Percentiles rank a stretch among this genome's conserved stretches.
Conservation (phyloP, 148 eudicot genomes). For the Rhododendron kiyosumense region DNA sequence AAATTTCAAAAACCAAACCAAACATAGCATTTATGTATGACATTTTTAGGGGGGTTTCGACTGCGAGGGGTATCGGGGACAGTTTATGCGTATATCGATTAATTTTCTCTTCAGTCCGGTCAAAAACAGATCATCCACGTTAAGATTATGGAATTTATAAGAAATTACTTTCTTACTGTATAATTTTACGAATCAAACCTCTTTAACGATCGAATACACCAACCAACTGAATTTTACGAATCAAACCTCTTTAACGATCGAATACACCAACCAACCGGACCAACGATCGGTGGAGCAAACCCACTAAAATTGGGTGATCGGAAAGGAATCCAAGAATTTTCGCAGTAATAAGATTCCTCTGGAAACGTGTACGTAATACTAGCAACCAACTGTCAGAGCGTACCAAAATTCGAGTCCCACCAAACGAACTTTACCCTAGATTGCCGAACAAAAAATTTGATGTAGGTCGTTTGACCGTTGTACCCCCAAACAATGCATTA, state of each 20-base stretch:
- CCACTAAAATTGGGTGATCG: not conserved
- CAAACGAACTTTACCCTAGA: not conserved
- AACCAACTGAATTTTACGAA: no score
- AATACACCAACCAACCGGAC: no score
- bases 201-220: no score
- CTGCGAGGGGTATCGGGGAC: no score
- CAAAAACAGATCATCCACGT: accelerated
- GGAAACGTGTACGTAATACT: not conserved
- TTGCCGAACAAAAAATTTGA: not conserved
- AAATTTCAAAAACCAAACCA: no score
- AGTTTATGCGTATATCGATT: no score
- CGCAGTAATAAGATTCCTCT: not conserved
- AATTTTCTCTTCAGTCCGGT: not conserved
- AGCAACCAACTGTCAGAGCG: not conserved
- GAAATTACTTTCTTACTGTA: not conserved
- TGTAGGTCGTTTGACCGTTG: not conserved
- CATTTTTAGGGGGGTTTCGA: not conserved
- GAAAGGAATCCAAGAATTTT: not conserved
- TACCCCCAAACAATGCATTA: not conserved
- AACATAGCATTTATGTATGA: no score
- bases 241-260: no score
- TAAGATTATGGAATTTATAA: no score
- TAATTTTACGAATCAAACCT: no score
- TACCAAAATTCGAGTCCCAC: not conserved
- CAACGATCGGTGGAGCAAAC: not conserved